Evolutionary conservation across 495 filamentous ascomycete species (phyloP).

Genomic region (Aspergillus sparsus): DNA sequence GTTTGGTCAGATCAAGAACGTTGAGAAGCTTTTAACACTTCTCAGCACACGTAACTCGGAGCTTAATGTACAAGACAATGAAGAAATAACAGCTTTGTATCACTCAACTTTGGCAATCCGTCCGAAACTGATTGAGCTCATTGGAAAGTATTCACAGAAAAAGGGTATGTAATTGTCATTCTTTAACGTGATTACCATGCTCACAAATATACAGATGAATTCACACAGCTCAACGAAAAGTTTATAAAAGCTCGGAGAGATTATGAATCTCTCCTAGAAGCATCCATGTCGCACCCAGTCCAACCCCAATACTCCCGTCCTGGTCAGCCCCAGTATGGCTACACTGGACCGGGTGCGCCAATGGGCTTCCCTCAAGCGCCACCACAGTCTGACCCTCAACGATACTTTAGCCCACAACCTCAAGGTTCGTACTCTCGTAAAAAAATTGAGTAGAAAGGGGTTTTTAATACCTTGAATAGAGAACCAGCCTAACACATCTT

Average conservation of each 20-base stretch:
- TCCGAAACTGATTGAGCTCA: conserved; percentile 95
- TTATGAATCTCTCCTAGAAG: conserved; percentile 93
- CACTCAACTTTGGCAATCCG: conserved; percentile 92
- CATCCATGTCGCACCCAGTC: conserved; percentile 88
- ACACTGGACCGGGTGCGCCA: conserved; percentile 53
- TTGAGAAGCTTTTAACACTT: conserved; percentile 92
- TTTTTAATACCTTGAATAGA: conserved; percentile 30
- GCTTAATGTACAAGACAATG: conserved; percentile 81
- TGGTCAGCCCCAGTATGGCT: conserved; percentile 62
- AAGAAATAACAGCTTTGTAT: conserved; percentile 91
- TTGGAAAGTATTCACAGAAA: conserved; percentile 99
- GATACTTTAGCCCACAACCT: conserved; percentile 67
- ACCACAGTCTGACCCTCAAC: conserved; percentile 62
- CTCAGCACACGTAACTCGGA: conserved; percentile 93
- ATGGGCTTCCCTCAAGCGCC: conserved; percentile 51
- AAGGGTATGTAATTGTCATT: conserved; percentile 63
- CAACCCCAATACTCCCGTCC: conserved; percentile 71
- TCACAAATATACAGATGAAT: conserved; percentile 69
- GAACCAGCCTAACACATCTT: conserved; percentile 34
- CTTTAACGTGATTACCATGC: conserved; percentile 4
- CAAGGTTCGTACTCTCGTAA: conserved; percentile 41
- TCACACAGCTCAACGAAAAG: conserved; percentile 97
- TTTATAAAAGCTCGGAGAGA: conserved; percentile 98
- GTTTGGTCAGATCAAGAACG: conserved; percentile 97
- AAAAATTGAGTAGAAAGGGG: not conserved